Conservation (phyloP, 345 rosid genomes). For the Lenwebbia sp. region DNA sequence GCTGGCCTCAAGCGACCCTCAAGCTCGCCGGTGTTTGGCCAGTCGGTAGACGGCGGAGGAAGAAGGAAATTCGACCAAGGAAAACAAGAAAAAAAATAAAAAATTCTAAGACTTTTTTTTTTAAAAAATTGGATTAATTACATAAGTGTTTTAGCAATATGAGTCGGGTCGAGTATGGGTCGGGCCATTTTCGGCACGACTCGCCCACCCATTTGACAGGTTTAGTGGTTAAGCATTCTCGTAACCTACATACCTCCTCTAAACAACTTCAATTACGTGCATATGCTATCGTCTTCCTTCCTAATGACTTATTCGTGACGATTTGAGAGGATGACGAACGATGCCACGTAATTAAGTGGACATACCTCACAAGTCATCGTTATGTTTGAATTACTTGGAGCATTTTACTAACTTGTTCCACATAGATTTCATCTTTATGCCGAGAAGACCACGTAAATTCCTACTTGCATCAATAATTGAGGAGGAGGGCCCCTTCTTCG, state of each 20-base stretch:
- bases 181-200: too few relatives aligned
- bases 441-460: not conserved
- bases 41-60: too few relatives aligned
- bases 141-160: too few relatives aligned
- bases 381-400: not conserved
- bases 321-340: not conserved
- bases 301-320: not conserved
- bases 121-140: too few relatives aligned
- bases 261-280: not conserved
- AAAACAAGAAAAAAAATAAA: too few relatives aligned
- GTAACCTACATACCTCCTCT: accelerated
- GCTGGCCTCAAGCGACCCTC: too few relatives aligned
- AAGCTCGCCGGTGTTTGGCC: too few relatives aligned
- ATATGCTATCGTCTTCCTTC: not conserved
- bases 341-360: not conserved
- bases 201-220: too few relatives aligned
- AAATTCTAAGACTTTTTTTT: too few relatives aligned
- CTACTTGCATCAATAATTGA: not conserved
- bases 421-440: not conserved
- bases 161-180: too few relatives aligned
- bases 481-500: not conserved
- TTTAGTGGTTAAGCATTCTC: not conserved
- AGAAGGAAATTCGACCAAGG: too few relatives aligned
- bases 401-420: not conserved
- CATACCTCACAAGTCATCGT: not conserved